These are phyloP conservation scores for Aspergillus affinis DNA, from an alignment of 495 filamentous ascomycete genomes.

Conservation along the genomic window DNA sequence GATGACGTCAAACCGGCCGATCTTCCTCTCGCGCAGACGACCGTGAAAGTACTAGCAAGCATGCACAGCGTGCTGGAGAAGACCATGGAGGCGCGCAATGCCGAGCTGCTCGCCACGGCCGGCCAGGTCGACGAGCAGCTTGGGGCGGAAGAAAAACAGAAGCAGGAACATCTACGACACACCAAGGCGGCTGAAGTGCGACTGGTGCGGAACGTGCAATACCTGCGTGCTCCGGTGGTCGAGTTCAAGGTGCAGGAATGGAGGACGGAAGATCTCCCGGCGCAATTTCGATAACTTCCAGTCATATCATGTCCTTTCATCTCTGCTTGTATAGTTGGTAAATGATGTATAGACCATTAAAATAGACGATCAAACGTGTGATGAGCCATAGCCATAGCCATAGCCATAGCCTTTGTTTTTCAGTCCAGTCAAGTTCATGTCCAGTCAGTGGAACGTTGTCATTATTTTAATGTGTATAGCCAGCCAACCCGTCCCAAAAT, in stretches of 20 bases:
- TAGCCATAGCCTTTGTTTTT: neutral
- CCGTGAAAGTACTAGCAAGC: conserved; percentile 84
- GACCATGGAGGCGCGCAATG: conserved; percentile 69
- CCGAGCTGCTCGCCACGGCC: conserved; percentile 39
- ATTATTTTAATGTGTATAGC: conserved; percentile 9
- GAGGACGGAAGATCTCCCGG: conserved; percentile 34
- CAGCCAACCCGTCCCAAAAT: conserved; percentile 2
- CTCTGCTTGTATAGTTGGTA: neutral
- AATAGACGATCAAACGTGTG: neutral
- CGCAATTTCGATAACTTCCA: neutral
- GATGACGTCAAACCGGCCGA: conserved; percentile 66
- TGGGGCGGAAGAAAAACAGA: conserved; percentile 53
- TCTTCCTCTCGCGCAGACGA: conserved; percentile 77
- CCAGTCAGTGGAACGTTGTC: neutral
- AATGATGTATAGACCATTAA: neutral
- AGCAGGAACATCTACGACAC: conserved; percentile 61
- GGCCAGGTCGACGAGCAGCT: conserved; percentile 22
- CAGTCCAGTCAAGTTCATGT: neutral
- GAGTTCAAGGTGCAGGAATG: conserved; percentile 40
- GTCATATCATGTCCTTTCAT: neutral
- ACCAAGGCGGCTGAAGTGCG: conserved; percentile 80
- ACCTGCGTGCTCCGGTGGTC: conserved; percentile 60
- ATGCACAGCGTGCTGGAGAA: conserved; percentile 84
- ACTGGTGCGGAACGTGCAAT: conserved; percentile 68
- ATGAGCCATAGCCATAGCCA: neutral